Conservation (phyloP, 1,284 basidiomycete genomes). For the Chondrostereum purpureum region DNA sequence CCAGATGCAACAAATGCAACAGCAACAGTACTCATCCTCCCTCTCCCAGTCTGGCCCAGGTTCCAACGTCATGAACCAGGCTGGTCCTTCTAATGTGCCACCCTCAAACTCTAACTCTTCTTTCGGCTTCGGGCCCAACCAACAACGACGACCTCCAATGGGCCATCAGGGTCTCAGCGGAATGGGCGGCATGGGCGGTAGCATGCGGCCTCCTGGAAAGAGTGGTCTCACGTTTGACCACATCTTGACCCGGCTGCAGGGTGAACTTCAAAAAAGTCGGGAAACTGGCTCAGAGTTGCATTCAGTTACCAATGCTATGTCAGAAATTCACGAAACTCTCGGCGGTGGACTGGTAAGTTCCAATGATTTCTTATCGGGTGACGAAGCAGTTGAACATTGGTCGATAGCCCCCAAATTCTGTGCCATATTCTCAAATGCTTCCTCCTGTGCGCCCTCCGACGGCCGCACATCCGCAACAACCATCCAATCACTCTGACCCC, state of each 20-base stretch:
- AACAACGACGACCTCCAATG: conserved; percentile 44
- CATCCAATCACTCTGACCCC: background rate
- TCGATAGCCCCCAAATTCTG: conserved; percentile 48
- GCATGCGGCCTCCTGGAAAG: conserved; percentile 64
- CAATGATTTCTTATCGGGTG: conserved; percentile 10
- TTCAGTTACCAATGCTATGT: conserved; percentile 76
- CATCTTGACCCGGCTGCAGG: conserved; percentile 74
- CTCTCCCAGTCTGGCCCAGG: conserved; percentile 13
- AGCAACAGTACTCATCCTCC: conserved; percentile 20
- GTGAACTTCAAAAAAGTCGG: conserved; percentile 89
- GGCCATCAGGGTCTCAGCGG: conserved; percentile 56
- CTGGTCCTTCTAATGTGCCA: conserved; percentile 18
- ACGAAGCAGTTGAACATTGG: conserved; percentile 4
- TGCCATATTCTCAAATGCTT: conserved; percentile 52
- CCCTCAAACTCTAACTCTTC: conserved; percentile 34
- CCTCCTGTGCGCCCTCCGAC: conserved; percentile 63
- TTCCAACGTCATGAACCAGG: conserved; percentile 20
- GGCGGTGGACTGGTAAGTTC: conserved; percentile 72
- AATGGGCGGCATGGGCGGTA: conserved; percentile 71
- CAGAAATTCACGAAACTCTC: conserved; percentile 88
- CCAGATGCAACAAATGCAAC: conserved; percentile 34
- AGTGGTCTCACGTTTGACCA: conserved; percentile 80
- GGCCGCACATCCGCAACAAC: conserved; percentile 18
- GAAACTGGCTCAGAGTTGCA: conserved; percentile 91
- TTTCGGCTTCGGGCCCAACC: background rate